Percentiles rank a stretch among this genome's conserved stretches.
These are phyloP conservation scores for Cyberlindnera misumaiensis DNA, from an alignment of 805 yeast species.

Conservation along the genomic window DNA sequence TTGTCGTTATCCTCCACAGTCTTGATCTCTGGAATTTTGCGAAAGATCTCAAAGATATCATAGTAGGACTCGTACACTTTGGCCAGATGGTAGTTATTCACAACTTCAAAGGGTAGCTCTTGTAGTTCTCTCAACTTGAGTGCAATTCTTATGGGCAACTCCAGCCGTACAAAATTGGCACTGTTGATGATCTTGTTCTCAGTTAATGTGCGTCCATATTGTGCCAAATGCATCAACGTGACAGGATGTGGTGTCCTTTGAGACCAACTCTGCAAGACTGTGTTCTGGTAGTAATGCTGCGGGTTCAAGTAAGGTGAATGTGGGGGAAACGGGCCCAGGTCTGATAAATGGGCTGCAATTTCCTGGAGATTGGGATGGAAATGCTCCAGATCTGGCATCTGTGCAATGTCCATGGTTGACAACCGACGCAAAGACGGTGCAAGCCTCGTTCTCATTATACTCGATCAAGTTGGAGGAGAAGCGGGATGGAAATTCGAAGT, in stretches of 20 bases:
- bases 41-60: conserved; percentile 77
- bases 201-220: conserved; percentile 74
- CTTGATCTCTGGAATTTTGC: conserved; percentile 62
- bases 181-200: conserved; percentile 71
- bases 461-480: too few relatives aligned
- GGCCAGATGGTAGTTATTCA: conserved; percentile 77
- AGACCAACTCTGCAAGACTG: conserved; percentile 56
- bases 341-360: conserved; percentile 27
- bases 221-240: conserved; percentile 82
- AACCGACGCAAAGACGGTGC: background rate
- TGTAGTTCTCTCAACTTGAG: conserved; percentile 76
- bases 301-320: conserved; percentile 43
- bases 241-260: conserved; percentile 79
- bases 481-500: too few relatives aligned
- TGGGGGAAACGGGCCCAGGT: conserved; percentile 32
- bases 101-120: conserved; percentile 72
- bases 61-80: conserved; percentile 87
- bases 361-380: conserved; percentile 30
- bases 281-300: conserved; percentile 85
- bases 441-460: background rate
- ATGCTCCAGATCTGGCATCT: conserved; percentile 28
- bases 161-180: conserved; percentile 85
- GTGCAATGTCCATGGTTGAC: conserved; percentile 8
- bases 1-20: conserved; percentile 67
- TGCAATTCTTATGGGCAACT: conserved; percentile 78